These are phyloP conservation scores for Xerocomellus chrysenteron DNA, from an alignment of 768 basidiomycete genomes.

Conservation along the genomic window DNA sequence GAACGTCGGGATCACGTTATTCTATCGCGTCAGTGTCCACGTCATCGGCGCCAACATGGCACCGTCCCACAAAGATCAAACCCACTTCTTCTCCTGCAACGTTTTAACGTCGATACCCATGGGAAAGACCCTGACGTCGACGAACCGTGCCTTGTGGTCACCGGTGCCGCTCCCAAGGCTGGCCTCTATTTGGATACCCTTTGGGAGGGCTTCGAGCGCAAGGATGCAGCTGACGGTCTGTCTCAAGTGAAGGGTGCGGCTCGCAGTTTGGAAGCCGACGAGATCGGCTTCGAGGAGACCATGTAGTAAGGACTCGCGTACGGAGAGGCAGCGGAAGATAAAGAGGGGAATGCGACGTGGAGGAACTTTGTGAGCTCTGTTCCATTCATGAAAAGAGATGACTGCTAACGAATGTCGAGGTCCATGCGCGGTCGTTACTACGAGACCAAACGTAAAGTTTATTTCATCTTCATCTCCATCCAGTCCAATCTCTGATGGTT, in stretches of 20 bases:
- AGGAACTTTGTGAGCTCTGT: constrained; percentile 51
- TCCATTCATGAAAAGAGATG: background rate
- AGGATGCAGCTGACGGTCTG: constrained; percentile 83
- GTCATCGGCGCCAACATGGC: background rate
- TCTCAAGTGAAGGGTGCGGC: constrained; percentile 79
- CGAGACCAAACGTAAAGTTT: constrained; percentile 27
- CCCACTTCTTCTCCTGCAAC: constrained; percentile 59
- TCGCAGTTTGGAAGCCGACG: constrained; percentile 89
- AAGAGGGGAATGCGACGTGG: constrained; percentile 94
- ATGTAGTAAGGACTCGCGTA: constrained; percentile 73
- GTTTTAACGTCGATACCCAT: constrained; percentile 83
- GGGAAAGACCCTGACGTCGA: constrained; percentile 86
- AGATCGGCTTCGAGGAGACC: constrained; percentile 92
- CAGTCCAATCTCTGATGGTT: too few relatives aligned
- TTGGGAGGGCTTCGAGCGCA: constrained; percentile 77
- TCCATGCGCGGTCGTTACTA: constrained; percentile 21
- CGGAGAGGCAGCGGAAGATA: constrained; percentile 91
- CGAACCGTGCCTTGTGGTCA: constrained; percentile 63
- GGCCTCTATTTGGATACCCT: constrained; percentile 68
- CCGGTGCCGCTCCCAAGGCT: constrained; percentile 36
- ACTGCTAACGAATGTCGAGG: constrained; percentile 3
- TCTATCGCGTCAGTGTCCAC: constrained; percentile 6
- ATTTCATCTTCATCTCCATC: too few relatives aligned
- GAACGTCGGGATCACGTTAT: too few relatives aligned
- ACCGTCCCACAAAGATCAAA: background rate